phyloP scores from a whole-genome alignment of 2,329 filamentous ascomycete genomes.

The Uncinocarpus reesii region DNA sequence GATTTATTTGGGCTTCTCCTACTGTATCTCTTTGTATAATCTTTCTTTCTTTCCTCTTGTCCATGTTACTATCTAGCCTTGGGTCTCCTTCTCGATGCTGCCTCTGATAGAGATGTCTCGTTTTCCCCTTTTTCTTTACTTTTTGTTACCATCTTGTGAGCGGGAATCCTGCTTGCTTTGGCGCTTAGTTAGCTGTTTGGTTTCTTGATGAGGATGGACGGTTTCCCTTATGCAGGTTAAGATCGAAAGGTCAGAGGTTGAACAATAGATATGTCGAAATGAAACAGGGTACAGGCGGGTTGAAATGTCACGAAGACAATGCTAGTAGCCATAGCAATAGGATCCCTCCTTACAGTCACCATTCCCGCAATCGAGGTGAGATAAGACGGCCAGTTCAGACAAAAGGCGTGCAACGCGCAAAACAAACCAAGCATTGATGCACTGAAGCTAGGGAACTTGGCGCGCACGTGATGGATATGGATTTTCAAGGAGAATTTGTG shows the following conservation, averaged over 20 bases:
- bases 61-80: background rate
- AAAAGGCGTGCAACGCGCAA: too few relatives aligned
- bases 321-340: background rate
- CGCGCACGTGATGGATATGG: too few relatives aligned
- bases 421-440: too few relatives aligned
- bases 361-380: too few relatives aligned
- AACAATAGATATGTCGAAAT: background rate
- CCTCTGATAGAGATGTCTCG: background rate
- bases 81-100: background rate
- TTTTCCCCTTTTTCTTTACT: background rate
- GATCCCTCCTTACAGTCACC: too few relatives aligned
- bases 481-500: too few relatives aligned
- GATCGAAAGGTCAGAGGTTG: background rate
- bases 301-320: background rate
- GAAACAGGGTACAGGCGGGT: too few relatives aligned
- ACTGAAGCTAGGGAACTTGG: too few relatives aligned
- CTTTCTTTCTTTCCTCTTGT: background rate
- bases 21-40: background rate
- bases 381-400: too few relatives aligned
- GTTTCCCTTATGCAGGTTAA: background rate
- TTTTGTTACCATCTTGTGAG: background rate
- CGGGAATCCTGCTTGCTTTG: background rate
- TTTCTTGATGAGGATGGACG: background rate
- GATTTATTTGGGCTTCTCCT: background rate
- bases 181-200: conserved; percentile 1